Percentiles rank a stretch among this genome's conserved stretches.
Conservation (phyloP, 75 land plant species). For the Isoetes taiwanensis region DNA sequence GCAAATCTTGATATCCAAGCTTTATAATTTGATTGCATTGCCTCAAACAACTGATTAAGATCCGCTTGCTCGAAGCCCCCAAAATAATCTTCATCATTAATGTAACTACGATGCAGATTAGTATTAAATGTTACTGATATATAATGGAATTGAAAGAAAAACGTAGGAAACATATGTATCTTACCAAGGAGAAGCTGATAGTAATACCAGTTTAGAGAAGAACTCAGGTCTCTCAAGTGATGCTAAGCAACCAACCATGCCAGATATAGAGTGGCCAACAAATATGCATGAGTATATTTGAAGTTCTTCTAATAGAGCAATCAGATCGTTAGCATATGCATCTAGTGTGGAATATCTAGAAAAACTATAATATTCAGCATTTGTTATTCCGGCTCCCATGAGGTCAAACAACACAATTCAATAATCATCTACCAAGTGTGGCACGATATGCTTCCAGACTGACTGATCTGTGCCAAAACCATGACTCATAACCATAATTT, state of each 20-base stretch:
- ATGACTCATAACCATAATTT: constrained; percentile 37
- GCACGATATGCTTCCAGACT: constrained; percentile 40
- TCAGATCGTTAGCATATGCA: constrained; percentile 22
- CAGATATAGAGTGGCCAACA: constrained; percentile 28
- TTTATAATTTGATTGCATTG: constrained; percentile 31
- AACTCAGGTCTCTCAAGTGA: constrained; percentile 13
- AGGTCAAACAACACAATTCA: constrained; percentile 36
- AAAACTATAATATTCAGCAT: constrained; percentile 15
- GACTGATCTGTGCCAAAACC: constrained; percentile 53
- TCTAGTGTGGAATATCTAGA: constrained; percentile 15
- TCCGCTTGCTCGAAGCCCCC: constrained; percentile 48
- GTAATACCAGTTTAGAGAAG: constrained; percentile 18
- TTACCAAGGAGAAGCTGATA: constrained; percentile 20
- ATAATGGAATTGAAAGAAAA: background rate
- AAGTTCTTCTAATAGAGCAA: constrained; percentile 22
- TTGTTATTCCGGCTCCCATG: constrained; percentile 14
- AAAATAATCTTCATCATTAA: constrained; percentile 40
- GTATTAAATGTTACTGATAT: background rate
- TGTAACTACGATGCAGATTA: constrained; percentile 26
- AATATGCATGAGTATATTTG: constrained; percentile 10
- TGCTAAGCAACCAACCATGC: constrained; percentile 26
- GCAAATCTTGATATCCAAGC: constrained; percentile 34
- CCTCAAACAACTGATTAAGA: constrained; percentile 14
- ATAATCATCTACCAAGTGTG: constrained; percentile 20
- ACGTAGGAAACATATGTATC: background rate